phyloP scores from a whole-genome alignment of 225 moss, liverwort and hornwort genomes.

The Thuidium tamariscinum region DNA sequence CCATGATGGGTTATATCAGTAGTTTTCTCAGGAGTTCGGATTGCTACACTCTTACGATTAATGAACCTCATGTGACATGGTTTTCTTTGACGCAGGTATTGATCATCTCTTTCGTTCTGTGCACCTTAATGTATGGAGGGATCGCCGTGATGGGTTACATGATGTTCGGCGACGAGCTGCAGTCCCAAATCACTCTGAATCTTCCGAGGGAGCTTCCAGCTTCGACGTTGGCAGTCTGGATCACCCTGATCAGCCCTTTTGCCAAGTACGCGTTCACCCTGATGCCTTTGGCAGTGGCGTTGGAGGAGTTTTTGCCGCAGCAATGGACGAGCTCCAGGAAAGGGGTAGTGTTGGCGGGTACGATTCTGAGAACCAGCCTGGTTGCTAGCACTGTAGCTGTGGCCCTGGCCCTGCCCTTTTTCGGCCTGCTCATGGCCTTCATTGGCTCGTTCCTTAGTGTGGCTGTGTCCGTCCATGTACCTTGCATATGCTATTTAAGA shows the following conservation, averaged over 20 bases:
- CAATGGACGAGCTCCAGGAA: slow-evolving; percentile 3
- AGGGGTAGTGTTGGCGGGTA: slow-evolving; percentile 27
- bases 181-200: slow-evolving; percentile 79
- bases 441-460: slow-evolving; percentile 81
- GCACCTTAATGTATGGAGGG: slow-evolving; percentile 69
- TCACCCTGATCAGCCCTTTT: slow-evolving; percentile 69
- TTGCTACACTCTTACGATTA: neutral
- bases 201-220: slow-evolving; percentile 39
- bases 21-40: neutral
- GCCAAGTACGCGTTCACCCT: slow-evolving; percentile 80
- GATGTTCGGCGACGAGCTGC: slow-evolving; percentile 69
- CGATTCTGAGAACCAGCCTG: slow-evolving; percentile 33
- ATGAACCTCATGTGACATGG: neutral
- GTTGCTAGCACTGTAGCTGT: slow-evolving; percentile 52
- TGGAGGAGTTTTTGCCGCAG: slow-evolving; percentile 69
- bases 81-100: slow-evolving; percentile 44
- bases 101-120: slow-evolving; percentile 49
- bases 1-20: neutral
- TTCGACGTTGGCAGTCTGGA: slow-evolving; percentile 67
- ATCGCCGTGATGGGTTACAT: slow-evolving; percentile 72
- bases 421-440: slow-evolving; percentile 80
- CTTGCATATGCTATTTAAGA: slow-evolving; percentile 69
- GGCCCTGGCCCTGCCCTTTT: slow-evolving; percentile 61
- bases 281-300: slow-evolving; percentile 68
- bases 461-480: slow-evolving; percentile 61